Conservation (phyloP, 345 rosid genomes). For the Isatis tinctoria region DNA sequence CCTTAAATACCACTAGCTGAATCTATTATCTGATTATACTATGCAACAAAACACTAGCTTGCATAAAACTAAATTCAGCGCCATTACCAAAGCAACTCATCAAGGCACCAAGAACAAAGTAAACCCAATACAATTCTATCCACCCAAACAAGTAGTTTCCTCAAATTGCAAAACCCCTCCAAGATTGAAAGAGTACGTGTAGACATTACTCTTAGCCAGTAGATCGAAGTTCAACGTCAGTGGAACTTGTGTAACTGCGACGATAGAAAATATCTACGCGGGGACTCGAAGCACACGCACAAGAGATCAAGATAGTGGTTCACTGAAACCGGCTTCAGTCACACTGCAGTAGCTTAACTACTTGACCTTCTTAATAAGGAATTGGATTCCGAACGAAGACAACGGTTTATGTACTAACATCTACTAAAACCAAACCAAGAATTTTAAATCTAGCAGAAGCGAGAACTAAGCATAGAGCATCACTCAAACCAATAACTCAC, state of each 20-base stretch:
- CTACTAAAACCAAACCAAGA: background rate
- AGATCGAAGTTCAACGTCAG: constrained; percentile 10
- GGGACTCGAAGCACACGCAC: background rate
- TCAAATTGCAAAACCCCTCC: background rate
- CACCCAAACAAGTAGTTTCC: background rate
- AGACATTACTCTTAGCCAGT: background rate
- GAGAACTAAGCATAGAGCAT: constrained; percentile 3
- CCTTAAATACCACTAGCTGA: background rate
- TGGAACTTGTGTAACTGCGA: background rate
- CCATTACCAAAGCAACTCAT: background rate
- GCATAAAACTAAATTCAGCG: background rate
- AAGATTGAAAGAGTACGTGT: background rate
- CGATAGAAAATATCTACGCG: background rate
- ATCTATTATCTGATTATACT: background rate
- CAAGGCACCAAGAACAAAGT: background rate
- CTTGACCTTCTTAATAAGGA: background rate
- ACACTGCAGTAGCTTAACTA: constrained; percentile 3
- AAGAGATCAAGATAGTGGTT: background rate
- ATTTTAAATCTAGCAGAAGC: background rate
- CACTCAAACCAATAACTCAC: background rate
- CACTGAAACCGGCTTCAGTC: background rate
- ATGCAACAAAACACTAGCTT: background rate
- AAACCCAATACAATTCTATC: background rate
- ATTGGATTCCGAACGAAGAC: background rate
- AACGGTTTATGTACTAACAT: background rate